Evolutionary conservation across 1,139 yeast genomes (phyloP).

Genomic region (Candida albicans): DNA sequence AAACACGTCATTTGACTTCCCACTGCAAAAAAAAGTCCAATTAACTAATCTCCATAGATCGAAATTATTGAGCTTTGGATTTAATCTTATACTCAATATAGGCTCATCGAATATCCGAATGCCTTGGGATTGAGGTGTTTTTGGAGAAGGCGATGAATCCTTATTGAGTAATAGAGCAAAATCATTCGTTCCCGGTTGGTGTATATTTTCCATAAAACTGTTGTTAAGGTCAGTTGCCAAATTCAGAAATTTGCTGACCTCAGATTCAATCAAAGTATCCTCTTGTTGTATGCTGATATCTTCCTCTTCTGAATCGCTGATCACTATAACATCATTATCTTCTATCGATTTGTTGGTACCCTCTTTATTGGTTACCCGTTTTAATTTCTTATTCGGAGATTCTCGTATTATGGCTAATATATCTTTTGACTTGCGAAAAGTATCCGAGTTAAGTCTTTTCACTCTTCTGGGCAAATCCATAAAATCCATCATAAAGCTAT

Average conservation of each 20-base stretch:
- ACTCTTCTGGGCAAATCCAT: background rate
- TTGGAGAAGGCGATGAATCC: background rate
- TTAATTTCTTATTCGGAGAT: conserved; percentile 9
- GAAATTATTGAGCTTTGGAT: conserved; percentile 23
- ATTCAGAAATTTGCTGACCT: conserved; percentile 18
- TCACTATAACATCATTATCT: conserved; percentile 14
- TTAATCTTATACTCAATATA: conserved; percentile 24
- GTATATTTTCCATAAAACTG: conserved; percentile 7
- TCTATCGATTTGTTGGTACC: conserved; percentile 3
- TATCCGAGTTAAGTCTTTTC: background rate
- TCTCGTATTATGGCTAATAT: conserved; percentile 7
- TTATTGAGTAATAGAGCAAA: conserved; percentile 16
- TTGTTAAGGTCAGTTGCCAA: background rate
- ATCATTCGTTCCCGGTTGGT: conserved; percentile 19
- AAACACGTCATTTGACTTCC: conserved; percentile 22
- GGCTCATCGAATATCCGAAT: conserved; percentile 33
- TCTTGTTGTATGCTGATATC: conserved; percentile 13
- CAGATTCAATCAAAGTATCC: conserved; percentile 18
- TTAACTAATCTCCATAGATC: conserved; percentile 32
- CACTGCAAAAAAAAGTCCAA: conserved; percentile 40
- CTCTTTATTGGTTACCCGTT: background rate
- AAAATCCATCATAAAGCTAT: conserved; percentile 9
- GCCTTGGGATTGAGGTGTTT: conserved; percentile 11
- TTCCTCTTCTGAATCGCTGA: conserved; percentile 35
- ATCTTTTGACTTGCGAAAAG: conserved; percentile 1